Evolutionary conservation across 768 basidiomycete genomes (phyloP), one percentile per base, ranked within the genome.

Genomic region (Leccinum uliginosum): DNA sequence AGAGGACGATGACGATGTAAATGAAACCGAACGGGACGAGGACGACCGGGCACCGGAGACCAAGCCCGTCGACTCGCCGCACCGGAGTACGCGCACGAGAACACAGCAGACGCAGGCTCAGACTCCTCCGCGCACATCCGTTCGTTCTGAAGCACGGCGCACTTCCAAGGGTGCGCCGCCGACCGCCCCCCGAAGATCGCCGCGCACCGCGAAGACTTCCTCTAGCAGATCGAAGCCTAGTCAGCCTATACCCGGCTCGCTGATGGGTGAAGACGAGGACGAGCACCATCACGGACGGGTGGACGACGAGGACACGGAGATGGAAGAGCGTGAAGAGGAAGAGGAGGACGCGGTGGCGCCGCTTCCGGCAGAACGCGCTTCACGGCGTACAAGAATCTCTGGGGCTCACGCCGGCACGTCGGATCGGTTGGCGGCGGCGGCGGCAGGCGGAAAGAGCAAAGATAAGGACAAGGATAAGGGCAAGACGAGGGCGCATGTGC

Each of bases 161-260:
- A 30, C n/a, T 23, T 51, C 51, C 2, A 67, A 59, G 51, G 40
- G 19, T 19, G 40, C n/a, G n/a, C 2, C 12, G 49, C 50, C 3
- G 10, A 47, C 27, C 19, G 17, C 29, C 11, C 19, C 12, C 15
- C 30, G 46, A 46, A 52, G 32, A 15, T 53, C 48, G 38, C 54
- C 26, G 1, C 59, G 52, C 26, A 21, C 53, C 24, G 27, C 44
- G 49, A 56, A 57, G 47, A 50, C 59, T 14, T 38, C 30, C 12
- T 53, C 59, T 19, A 56, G 59, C 47, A 51, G 56, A 19, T 51
- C 44, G 24, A 56, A 51, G 51, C 47, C 48, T 40, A 65, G 48
- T 54, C 73, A 70, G 55, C 75, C 70, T 46, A 73, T 81, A 50
- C 80, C 80, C 3, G 80, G 80, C 32, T 69, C 72, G 6, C 60